A percentile compares a stretch with the other conserved stretches of the same genome.
phyloP scores from a whole-genome alignment of 2,329 filamentous ascomycete genomes.

The Aschersonia sp. region DNA sequence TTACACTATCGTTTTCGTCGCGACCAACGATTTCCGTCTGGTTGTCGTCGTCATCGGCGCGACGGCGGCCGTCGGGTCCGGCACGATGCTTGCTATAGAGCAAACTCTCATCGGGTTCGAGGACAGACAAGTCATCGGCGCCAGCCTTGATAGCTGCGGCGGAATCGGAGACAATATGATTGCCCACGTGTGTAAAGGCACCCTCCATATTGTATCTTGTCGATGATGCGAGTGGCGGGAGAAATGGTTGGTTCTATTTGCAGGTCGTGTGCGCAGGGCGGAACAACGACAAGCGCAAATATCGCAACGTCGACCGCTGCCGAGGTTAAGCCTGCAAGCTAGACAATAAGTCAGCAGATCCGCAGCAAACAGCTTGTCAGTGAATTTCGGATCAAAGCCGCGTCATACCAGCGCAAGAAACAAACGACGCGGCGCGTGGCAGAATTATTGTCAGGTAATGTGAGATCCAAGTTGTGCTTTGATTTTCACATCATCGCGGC shows the following conservation, averaged over 20 bases:
- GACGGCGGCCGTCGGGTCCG: slow-evolving; percentile 42
- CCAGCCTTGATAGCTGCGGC: slow-evolving; percentile 78
- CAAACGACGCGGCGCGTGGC: slow-evolving; percentile 11
- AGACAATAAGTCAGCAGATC: too few relatives aligned
- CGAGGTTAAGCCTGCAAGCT: too few relatives aligned
- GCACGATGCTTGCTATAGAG: slow-evolving; percentile 58
- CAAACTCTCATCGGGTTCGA: slow-evolving; percentile 68
- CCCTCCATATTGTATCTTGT: slow-evolving; percentile 52
- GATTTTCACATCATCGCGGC: slow-evolving; percentile 24
- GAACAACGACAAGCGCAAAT: background rate
- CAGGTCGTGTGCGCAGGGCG: background rate
- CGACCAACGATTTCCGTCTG: slow-evolving; percentile 73
- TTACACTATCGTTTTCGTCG: slow-evolving; percentile 63
- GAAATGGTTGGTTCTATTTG: background rate
- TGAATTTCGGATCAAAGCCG: too few relatives aligned
- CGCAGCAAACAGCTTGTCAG: too few relatives aligned
- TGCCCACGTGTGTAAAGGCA: slow-evolving; percentile 77
- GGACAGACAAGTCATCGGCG: slow-evolving; percentile 57
- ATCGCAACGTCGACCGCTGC: background rate
- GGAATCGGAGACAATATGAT: slow-evolving; percentile 73
- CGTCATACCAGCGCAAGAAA: slow-evolving; percentile 7
- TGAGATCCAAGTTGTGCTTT: slow-evolving; percentile 14
- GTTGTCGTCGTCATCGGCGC: slow-evolving; percentile 81
- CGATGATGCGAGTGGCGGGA: background rate
- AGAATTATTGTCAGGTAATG: slow-evolving; percentile 14